These are phyloP conservation scores for Actinomortierella ambigua DNA, from an alignment of 371 early-diverging fungal species.

Conservation along the genomic window DNA sequence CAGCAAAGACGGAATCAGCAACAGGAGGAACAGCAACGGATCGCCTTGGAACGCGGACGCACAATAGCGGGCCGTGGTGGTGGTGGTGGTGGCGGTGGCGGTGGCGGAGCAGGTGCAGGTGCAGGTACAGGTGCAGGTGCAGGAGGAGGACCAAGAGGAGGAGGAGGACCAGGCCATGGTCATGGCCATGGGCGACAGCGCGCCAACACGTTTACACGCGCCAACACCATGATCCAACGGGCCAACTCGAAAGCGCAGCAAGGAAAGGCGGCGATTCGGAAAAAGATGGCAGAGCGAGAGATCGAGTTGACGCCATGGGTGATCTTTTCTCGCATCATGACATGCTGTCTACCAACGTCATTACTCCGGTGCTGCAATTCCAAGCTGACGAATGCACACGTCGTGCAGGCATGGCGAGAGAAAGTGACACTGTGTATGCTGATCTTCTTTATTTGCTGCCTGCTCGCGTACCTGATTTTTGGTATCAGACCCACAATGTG, in stretches of 20 bases:
- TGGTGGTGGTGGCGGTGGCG: too few relatives aligned
- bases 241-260: background rate
- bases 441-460: constrained; percentile 61
- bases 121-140: constrained; percentile 16
- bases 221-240: constrained; percentile 9
- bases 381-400: constrained; percentile 47
- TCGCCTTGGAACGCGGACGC: constrained; percentile 18
- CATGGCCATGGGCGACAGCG: constrained; percentile 16
- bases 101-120: too few relatives aligned
- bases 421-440: constrained; percentile 75
- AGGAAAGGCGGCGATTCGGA: background rate
- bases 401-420: constrained; percentile 74
- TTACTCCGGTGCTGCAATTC: constrained; percentile 52
- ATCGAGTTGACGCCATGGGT: constrained; percentile 54
- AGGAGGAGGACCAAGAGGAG: constrained; percentile 1
- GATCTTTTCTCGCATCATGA: constrained; percentile 53
- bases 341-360: constrained; percentile 62
- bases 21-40: constrained; percentile 22
- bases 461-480: constrained; percentile 69
- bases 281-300: constrained; percentile 27
- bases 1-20: constrained; percentile 36
- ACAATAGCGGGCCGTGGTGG: constrained; percentile 21
- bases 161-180: background rate
- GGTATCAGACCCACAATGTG: constrained; percentile 62
- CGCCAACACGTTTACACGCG: constrained; percentile 16